Evolutionary conservation across 163 green algal genomes (phyloP).

Genomic region (Prototheca cutis): DNA sequence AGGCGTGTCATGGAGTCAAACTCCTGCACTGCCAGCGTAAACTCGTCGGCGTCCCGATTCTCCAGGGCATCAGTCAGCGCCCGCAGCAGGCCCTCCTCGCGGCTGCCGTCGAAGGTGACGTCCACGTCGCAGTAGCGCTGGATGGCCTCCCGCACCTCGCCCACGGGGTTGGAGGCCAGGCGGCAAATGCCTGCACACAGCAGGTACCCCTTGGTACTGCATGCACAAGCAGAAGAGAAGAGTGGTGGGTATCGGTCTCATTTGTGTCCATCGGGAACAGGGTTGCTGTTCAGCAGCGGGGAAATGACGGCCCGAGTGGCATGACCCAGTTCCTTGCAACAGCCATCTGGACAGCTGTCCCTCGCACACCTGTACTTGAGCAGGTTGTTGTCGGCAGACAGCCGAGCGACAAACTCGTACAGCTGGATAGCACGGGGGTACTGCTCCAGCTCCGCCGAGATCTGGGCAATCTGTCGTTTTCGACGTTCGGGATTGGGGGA

Average conservation of each 20-base stretch:
- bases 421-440: constrained; percentile 55
- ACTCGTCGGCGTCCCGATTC: constrained; percentile 62
- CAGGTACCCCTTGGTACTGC: constrained; percentile 81
- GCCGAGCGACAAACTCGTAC: constrained; percentile 73
- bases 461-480: constrained; percentile 55
- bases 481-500: too few relatives aligned
- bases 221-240: constrained; percentile 1
- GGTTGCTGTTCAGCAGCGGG: too few relatives aligned
- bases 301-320: too few relatives aligned
- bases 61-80: constrained; percentile 48
- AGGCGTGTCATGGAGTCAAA: constrained; percentile 81
- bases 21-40: constrained; percentile 75
- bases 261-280: too few relatives aligned
- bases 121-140: constrained; percentile 80
- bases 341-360: too few relatives aligned
- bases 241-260: too few relatives aligned
- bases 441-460: constrained; percentile 56
- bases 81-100: constrained; percentile 58
- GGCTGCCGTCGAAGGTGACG: constrained; percentile 49
- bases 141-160: constrained; percentile 25
- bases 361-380: constrained; percentile 67
- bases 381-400: constrained; percentile 86
- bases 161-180: constrained; percentile 5
- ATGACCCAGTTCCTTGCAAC: too few relatives aligned
- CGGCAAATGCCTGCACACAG: constrained; percentile 40